Evolutionary conservation across 768 basidiomycete species (phyloP), one percentile per base, ranked within the genome.

Genomic region (Hemileccinum rubropunctum): DNA sequence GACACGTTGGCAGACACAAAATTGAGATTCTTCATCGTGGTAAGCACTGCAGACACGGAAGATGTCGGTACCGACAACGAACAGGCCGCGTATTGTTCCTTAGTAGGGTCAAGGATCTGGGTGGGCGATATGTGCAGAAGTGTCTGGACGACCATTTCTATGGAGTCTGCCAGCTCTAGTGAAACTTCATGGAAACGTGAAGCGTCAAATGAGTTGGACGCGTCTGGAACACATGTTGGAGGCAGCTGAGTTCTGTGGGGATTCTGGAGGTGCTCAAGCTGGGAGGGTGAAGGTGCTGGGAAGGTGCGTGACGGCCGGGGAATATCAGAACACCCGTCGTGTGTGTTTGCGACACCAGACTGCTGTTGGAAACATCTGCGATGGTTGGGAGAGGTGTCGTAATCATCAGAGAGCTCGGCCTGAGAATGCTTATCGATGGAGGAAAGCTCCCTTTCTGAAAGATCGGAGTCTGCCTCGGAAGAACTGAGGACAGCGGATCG

Each of bases 11-110:
- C 90, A 5, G 91, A 91, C 56, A 97, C 81, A 62, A 90, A 95
- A 65, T 95, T 95, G 56, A 98, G 80, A 57, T 87, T 89, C 71
- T 93, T 92, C 90, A 97, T 91, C 34, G 86, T 80, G 15, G 90
- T 91, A 65, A 97, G 81, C 66, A 98, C 77, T 34, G 91, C 90
- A 15, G 90, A 88, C 69, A 98, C 78, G 56, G 87, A 91, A 6
- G 92, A 81, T 0, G 89, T 89, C 10, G 94, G 95, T 38, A 97
- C 81, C 33, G 90, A 84, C 21, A 98, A 69, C 2, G 92, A 81
- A 66, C 91, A 95, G 21, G 91, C 87, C 2, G 93, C 88, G 62
- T 93, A 88, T 64, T 94, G 93, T 62, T 98, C 94, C 67, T 90
- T 95, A 3, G 88, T 85, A n/a, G 89, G 83, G 64, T 97, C 93